Evolutionary conservation across 192 early-diverging fungal species (phyloP).

Genomic region (Coemansia sp.): DNA sequence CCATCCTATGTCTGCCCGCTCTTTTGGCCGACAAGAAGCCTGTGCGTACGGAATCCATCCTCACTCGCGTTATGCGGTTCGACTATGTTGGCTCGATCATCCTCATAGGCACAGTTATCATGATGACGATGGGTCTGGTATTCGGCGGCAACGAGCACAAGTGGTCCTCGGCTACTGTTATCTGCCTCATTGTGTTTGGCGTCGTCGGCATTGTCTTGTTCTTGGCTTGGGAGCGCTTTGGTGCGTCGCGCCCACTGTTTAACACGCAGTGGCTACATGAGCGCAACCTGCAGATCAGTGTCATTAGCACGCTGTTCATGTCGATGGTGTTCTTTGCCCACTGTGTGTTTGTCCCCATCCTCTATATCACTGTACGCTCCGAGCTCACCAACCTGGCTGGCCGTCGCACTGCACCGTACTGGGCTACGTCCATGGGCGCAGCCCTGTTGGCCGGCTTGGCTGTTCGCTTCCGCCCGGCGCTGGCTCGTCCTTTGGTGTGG

Average conservation of each 20-base stretch:
- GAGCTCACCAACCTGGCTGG: constrained; percentile 24
- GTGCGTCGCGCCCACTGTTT: constrained; percentile 33
- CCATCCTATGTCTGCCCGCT: constrained; percentile 42
- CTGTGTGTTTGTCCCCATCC: constrained; percentile 36
- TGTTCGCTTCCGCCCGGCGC: constrained; percentile 7
- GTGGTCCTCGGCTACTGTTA: constrained; percentile 40
- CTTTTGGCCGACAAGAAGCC: constrained; percentile 18
- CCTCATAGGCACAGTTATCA: constrained; percentile 36
- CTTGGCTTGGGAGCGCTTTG: constrained; percentile 30
- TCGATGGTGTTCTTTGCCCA: constrained; percentile 38
- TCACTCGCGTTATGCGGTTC: constrained; percentile 19
- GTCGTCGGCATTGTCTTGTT: constrained; percentile 25
- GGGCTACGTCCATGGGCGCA: constrained; percentile 29
- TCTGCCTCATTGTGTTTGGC: constrained; percentile 51
- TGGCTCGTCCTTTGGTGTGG: constrained; percentile 40
- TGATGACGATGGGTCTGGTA: constrained; percentile 39
- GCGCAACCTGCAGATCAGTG: constrained; percentile 51
- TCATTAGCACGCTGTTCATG: constrained; percentile 37
- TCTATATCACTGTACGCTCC: constrained; percentile 40
- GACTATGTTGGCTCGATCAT: constrained; percentile 35
- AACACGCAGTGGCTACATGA: constrained; percentile 39
- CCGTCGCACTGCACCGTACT: constrained; percentile 40
- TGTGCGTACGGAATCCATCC: constrained; percentile 16
- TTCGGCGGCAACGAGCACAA: constrained; percentile 52
- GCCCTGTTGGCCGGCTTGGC: constrained; percentile 25